These are phyloP conservation scores for Geranium brycei DNA, from an alignment of 345 rosid genomes.

Conservation along the genomic window DNA sequence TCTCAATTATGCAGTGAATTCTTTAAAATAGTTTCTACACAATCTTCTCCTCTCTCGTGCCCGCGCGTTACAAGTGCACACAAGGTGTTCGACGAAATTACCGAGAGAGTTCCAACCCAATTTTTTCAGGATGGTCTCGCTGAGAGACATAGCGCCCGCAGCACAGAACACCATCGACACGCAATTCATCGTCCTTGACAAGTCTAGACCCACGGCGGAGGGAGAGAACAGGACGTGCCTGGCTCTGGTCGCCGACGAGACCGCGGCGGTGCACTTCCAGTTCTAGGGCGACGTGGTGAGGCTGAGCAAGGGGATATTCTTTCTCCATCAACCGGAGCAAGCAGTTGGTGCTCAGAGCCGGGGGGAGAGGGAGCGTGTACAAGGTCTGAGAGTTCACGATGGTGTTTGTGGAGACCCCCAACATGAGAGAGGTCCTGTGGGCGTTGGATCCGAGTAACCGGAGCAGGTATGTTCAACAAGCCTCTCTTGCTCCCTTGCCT, in stretches of 20 bases:
- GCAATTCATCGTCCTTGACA: constrained; percentile 48
- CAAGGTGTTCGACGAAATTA: too few species aligned
- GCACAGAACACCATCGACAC: constrained; percentile 62
- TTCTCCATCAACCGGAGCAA: constrained; percentile 48
- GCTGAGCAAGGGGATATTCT: constrained; percentile 44
- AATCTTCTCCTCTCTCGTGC: too few species aligned
- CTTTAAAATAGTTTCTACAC: too few species aligned
- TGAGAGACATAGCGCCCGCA: constrained; percentile 48
- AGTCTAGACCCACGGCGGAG: constrained; percentile 15
- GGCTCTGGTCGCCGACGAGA: constrained; percentile 58
- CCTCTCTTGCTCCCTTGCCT: not conserved
- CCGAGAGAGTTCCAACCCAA: too few species aligned
- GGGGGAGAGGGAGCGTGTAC: constrained; percentile 42
- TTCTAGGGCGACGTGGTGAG: constrained; percentile 58
- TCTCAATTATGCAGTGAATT: too few species aligned
- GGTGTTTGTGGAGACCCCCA: constrained; percentile 60
- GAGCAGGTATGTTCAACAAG: constrained; percentile 32
- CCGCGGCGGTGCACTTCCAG: constrained; percentile 61
- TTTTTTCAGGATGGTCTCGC: constrained; percentile 12
- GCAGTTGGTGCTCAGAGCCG: constrained; percentile 39
- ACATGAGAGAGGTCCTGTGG: constrained; percentile 64
- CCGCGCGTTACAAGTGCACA: too few species aligned
- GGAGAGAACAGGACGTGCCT: constrained; percentile 39
- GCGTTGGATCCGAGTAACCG: constrained; percentile 35
- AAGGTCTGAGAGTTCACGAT: constrained; percentile 56